Conservation (phyloP, 2,329 filamentous ascomycete species). For the Paradendryphiella salina region DNA sequence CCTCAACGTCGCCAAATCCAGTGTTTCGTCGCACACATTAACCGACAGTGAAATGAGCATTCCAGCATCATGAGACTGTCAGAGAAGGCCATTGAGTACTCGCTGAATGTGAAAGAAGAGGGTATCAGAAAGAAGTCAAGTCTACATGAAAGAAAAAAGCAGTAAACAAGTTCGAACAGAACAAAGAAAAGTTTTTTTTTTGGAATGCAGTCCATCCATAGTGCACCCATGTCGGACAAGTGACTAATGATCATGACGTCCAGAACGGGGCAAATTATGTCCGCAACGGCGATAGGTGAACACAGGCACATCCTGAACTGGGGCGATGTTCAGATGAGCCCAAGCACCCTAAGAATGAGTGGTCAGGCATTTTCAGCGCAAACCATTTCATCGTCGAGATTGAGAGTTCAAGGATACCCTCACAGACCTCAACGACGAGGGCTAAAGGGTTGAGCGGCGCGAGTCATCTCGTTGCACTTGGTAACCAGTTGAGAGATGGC, state of each 20-base stretch:
- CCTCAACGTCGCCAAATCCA: background rate
- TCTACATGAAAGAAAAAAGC: slow-evolving; percentile 8
- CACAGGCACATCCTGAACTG: background rate
- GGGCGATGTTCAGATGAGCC: background rate
- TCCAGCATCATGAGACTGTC: slow-evolving; percentile 25
- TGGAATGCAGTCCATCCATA: background rate
- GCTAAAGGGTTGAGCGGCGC: slow-evolving; percentile 25
- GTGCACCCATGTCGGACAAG: background rate
- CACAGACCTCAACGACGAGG: slow-evolving; percentile 15
- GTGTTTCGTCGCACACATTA: slow-evolving; percentile 4
- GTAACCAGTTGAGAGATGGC: slow-evolving; percentile 53
- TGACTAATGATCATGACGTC: background rate
- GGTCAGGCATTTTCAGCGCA: slow-evolving; percentile 39
- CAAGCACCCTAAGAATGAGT: background rate
- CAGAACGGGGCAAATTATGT: background rate
- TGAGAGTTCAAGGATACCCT: background rate
- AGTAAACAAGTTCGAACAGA: background rate
- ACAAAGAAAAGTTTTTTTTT: background rate
- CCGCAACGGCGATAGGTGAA: background rate
- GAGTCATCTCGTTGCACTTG: slow-evolving; percentile 41
- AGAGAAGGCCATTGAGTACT: slow-evolving; percentile 7
- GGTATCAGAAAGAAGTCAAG: slow-evolving; percentile 9
- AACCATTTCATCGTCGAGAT: slow-evolving; percentile 3
- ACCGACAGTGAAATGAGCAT: slow-evolving; percentile 23
- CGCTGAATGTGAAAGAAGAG: slow-evolving; percentile 9